These are phyloP conservation scores for Meredithiella fracta DNA, from an alignment of 2,329 filamentous ascomycete genomes.

Conservation along the genomic window DNA sequence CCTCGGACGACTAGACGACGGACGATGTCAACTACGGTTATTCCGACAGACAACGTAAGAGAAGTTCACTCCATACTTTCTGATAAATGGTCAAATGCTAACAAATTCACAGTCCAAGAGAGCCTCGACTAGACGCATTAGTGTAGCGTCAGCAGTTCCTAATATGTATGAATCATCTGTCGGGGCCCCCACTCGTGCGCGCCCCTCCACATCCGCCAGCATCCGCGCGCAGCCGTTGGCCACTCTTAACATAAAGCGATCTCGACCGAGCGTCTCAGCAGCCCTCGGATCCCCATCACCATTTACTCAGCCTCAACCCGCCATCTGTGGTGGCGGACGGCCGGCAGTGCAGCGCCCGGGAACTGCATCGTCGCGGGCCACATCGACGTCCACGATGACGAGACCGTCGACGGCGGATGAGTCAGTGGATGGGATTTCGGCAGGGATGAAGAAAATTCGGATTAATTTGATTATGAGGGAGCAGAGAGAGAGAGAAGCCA, in stretches of 20 bases:
- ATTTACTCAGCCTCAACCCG: not conserved
- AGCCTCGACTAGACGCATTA: slow-evolving; percentile 27
- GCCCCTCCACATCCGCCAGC: slow-evolving; percentile 7
- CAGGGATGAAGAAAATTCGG: slow-evolving; percentile 45
- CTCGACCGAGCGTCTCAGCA: slow-evolving; percentile 7
- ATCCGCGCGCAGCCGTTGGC: not conserved
- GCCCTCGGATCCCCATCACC: not conserved
- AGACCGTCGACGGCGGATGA: slow-evolving; percentile 17
- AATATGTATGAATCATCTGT: not conserved
- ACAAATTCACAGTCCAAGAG: slow-evolving; percentile 1
- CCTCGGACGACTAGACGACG: slow-evolving; percentile 32
- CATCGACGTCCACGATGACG: slow-evolving; percentile 8
- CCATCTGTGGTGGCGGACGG: not conserved
- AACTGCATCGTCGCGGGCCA: slow-evolving; percentile 5
- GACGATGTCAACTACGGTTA: slow-evolving; percentile 30
- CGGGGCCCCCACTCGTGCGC: not conserved
- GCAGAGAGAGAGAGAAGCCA: slow-evolving; percentile 32
- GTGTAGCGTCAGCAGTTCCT: slow-evolving; percentile 27
- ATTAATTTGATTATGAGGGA: slow-evolving; percentile 44
- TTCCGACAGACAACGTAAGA: slow-evolving; percentile 25
- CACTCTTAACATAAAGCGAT: slow-evolving; percentile 10
- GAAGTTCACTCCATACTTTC: not conserved
- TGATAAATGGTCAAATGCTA: not conserved
- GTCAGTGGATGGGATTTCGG: slow-evolving; percentile 38
- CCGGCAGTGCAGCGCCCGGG: slow-evolving; percentile 3